Conservation (phyloP, 2,329 filamentous ascomycete genomes). For the Phialocephala sp. region DNA sequence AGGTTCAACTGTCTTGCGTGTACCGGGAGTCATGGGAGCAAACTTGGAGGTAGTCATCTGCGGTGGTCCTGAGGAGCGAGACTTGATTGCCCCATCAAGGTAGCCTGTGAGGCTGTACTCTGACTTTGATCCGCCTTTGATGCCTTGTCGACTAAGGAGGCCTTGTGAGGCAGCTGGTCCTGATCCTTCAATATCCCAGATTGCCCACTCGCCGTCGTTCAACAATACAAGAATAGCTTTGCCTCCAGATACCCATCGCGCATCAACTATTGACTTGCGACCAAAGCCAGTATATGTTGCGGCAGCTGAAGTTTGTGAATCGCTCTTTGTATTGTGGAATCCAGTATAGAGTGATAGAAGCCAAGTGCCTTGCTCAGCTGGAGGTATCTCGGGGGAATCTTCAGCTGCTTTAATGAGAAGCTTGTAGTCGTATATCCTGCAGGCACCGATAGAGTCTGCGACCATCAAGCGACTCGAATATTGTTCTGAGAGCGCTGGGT, state of each 20-base stretch:
- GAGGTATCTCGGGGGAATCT: slow-evolving; percentile 52
- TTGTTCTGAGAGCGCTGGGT: slow-evolving; percentile 50
- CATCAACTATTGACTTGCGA: slow-evolving; percentile 66
- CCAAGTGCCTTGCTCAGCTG: slow-evolving; percentile 64
- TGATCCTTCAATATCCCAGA: slow-evolving; percentile 69
- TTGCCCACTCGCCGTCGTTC: slow-evolving; percentile 69
- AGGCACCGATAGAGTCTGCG: slow-evolving; percentile 59
- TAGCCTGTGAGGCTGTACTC: slow-evolving; percentile 63
- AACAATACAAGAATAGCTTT: slow-evolving; percentile 63
- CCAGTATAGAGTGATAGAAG: slow-evolving; percentile 62
- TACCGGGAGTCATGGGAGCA: slow-evolving; percentile 68
- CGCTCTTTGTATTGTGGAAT: slow-evolving; percentile 36
- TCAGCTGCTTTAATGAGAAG: slow-evolving; percentile 56
- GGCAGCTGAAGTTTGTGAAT: slow-evolving; percentile 47
- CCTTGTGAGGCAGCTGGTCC: slow-evolving; percentile 55
- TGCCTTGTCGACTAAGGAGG: slow-evolving; percentile 47
- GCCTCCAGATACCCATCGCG: slow-evolving; percentile 66
- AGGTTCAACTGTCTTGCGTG: slow-evolving; percentile 47
- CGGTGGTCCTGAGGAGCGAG: slow-evolving; percentile 30
- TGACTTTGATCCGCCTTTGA: slow-evolving; percentile 61
- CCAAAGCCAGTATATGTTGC: slow-evolving; percentile 52
- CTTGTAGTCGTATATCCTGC: slow-evolving; percentile 67
- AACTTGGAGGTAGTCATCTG: slow-evolving; percentile 54
- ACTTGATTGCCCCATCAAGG: slow-evolving; percentile 58
- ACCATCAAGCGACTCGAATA: slow-evolving; percentile 63